Evolutionary conservation across 768 basidiomycete genomes (phyloP).

Genomic region (Leccinum barrowsii): DNA sequence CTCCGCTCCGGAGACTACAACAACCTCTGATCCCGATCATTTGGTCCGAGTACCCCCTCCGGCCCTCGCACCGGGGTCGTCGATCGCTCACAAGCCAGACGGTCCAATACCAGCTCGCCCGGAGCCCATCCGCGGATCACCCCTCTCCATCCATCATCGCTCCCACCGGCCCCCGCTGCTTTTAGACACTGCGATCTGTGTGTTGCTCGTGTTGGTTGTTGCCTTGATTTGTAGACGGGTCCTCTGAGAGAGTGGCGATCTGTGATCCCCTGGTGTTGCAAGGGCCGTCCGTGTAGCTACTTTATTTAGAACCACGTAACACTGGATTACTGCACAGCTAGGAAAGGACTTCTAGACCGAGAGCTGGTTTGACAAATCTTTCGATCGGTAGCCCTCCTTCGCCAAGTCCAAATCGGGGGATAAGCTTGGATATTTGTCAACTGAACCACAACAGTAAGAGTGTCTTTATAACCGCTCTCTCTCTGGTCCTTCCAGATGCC

Average conservation of each 20-base stretch:
- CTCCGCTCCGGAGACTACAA: constrained; percentile 6
- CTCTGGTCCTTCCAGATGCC: background rate
- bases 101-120: constrained; percentile 1
- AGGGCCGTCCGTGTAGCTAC: background rate
- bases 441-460: constrained; percentile 1
- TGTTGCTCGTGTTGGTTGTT: constrained; percentile 64
- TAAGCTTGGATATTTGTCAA: constrained; percentile 30
- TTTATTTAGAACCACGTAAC: constrained; percentile 3
- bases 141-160: constrained; percentile 13
- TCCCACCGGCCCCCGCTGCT: constrained; percentile 52
- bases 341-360: background rate
- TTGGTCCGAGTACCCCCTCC: constrained; percentile 5
- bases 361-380: background rate
- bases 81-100: constrained; percentile 12
- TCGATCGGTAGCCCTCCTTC: constrained; percentile 17
- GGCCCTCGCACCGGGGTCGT: constrained; percentile 7
- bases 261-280: constrained; percentile 13
- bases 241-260: constrained; percentile 32
- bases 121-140: constrained; percentile 20
- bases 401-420: constrained; percentile 10
- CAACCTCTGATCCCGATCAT: constrained; percentile 15
- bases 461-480: constrained; percentile 17
- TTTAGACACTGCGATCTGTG: constrained; percentile 71
- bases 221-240: constrained; percentile 64
- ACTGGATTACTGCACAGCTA: constrained; percentile 15